A percentile compares a stretch with the other conserved stretches of the same genome.
Conservation (phyloP, 164 flowering plant species). For the Houttuynia cordata region DNA sequence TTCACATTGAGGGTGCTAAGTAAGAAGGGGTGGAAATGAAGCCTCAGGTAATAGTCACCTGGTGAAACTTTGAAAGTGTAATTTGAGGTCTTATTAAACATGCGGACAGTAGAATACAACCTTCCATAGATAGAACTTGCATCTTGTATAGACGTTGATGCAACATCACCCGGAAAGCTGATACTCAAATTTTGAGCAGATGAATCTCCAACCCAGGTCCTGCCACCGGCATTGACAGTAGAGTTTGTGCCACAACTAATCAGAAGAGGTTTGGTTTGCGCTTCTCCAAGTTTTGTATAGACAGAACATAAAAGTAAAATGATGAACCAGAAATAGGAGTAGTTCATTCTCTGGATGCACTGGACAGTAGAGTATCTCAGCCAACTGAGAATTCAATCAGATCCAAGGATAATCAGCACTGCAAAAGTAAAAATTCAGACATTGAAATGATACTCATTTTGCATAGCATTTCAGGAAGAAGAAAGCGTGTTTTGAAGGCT, state of each 20-base stretch:
- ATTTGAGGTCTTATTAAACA: slow-evolving; percentile 32
- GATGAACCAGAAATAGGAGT: slow-evolving; percentile 12
- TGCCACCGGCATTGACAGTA: slow-evolving; percentile 29
- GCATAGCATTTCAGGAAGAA: not conserved
- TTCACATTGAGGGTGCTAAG: slow-evolving; percentile 27
- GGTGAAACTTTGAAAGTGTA: slow-evolving; percentile 30
- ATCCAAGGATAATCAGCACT: not conserved
- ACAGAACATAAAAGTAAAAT: slow-evolving; percentile 15
- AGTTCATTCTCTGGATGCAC: slow-evolving; percentile 5
- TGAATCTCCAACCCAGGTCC: slow-evolving; percentile 64
- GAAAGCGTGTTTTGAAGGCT: not conserved
- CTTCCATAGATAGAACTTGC: slow-evolving; percentile 21
- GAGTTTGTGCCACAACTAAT: slow-evolving; percentile 59
- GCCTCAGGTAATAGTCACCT: slow-evolving; percentile 44
- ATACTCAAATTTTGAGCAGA: slow-evolving; percentile 31
- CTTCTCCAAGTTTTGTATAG: slow-evolving; percentile 21
- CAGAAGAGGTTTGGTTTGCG: slow-evolving; percentile 29
- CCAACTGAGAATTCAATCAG: not conserved
- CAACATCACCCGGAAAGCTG: slow-evolving; percentile 28
- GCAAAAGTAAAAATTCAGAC: not conserved
- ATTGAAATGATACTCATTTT: not conserved
- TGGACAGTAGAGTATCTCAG: not conserved
- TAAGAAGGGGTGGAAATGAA: slow-evolving; percentile 53
- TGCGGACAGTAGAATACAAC: slow-evolving; percentile 38
- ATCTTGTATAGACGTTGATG: slow-evolving; percentile 15